Evolutionary conservation across 176 grass and related monocot species (phyloP).

Genomic region (Oryza glumipatula): DNA sequence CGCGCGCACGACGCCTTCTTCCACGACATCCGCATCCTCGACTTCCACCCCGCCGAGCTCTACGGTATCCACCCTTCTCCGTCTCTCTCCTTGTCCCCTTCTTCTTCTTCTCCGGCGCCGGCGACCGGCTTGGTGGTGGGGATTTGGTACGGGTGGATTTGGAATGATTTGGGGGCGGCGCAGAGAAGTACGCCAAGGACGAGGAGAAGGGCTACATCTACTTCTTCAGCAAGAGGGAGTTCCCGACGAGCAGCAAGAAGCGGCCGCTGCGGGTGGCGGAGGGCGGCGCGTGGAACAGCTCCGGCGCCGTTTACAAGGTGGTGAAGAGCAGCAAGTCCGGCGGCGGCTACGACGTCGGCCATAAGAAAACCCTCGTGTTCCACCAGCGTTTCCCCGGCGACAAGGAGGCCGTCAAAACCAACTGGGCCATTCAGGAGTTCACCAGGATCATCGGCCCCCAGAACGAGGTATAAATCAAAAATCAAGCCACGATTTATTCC

Average conservation of each 20-base stretch:
- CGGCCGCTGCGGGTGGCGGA: background rate
- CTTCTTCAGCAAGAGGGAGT: constrained; percentile 33
- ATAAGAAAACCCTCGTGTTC: constrained; percentile 42
- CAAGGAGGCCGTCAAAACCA: background rate
- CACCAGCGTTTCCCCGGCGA: background rate
- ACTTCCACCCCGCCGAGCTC: constrained; percentile 39
- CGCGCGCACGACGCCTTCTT: background rate
- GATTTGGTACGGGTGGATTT: too few species aligned
- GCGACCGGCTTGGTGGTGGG: too few species aligned
- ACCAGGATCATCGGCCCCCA: background rate
- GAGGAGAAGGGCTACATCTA: constrained; percentile 39
- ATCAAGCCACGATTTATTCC: background rate
- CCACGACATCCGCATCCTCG: constrained; percentile 17
- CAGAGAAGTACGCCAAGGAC: constrained; percentile 1
- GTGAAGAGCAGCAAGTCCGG: background rate
- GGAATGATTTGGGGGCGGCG: too few species aligned
- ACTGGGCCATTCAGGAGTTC: constrained; percentile 48
- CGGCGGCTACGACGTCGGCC: constrained; percentile 7
- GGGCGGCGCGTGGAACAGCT: constrained; percentile 30
- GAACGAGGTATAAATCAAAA: background rate
- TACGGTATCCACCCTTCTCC: constrained; percentile 19
- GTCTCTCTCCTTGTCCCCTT: too few species aligned
- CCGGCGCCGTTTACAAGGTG: background rate
- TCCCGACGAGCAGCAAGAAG: background rate
- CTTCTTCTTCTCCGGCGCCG: too few species aligned